A percentile compares a stretch with the other conserved stretches of the same genome.
These are phyloP conservation scores for Panicum virgatum DNA, from an alignment of 202 grass and related monocot genomes.

Conservation along the genomic window DNA sequence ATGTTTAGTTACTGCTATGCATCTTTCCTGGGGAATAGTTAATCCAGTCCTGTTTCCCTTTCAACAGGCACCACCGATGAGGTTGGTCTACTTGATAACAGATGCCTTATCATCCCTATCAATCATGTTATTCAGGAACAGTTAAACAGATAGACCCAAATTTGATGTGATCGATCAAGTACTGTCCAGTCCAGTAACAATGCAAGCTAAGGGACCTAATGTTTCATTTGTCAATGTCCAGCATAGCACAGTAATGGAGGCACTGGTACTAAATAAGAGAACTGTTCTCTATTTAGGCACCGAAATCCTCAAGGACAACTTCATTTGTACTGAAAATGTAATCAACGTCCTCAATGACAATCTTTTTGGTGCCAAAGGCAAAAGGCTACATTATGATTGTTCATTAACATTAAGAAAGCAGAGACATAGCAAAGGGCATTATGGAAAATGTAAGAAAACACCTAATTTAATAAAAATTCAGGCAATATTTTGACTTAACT, in stretches of 20 bases:
- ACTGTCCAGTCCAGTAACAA: neutral
- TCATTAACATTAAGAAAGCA: constrained; percentile 11
- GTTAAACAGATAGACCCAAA: neutral
- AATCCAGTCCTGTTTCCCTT: neutral
- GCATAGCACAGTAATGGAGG: constrained; percentile 10
- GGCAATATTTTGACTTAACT: neutral
- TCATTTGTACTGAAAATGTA: constrained; percentile 23
- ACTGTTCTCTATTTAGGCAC: neutral
- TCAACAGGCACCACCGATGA: constrained; percentile 15
- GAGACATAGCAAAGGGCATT: neutral
- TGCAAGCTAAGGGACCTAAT: constrained; percentile 24
- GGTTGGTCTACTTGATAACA: neutral
- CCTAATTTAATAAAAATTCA: neutral
- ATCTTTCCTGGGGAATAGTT: neutral
- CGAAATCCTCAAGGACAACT: neutral
- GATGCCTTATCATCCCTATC: neutral
- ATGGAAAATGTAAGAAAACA: neutral
- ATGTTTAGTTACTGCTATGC: neutral
- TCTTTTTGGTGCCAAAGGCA: neutral
- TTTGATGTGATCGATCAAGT: neutral
- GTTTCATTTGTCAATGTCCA: constrained; percentile 6
- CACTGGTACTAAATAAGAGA: neutral
- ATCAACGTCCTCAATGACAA: neutral
- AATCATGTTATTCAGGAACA: neutral
- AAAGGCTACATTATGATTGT: neutral